Conservation (phyloP, 352 stramenopile genomes). For the Salisapilia sapeloensis region DNA sequence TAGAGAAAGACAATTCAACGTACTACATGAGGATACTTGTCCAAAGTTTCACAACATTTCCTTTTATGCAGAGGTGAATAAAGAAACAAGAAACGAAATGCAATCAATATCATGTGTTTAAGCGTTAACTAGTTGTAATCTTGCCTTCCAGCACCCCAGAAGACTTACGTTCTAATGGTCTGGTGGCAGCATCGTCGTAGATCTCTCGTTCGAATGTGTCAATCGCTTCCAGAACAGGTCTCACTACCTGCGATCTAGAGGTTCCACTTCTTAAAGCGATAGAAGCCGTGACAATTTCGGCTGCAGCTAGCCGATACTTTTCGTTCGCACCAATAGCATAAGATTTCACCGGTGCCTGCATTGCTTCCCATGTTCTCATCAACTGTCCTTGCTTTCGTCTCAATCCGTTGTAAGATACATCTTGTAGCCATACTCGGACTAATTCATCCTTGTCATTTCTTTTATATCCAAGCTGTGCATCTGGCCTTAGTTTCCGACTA, state of each 20-base stretch:
- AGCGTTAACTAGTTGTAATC: too few species aligned
- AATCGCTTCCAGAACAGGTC: too few species aligned
- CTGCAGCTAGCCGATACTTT: slow-evolving; percentile 22
- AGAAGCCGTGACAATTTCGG: slow-evolving; percentile 4
- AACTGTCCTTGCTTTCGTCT: slow-evolving; percentile 6
- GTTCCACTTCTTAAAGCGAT: not conserved
- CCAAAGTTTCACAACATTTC: too few species aligned
- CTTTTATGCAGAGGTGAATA: too few species aligned
- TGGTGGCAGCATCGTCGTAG: too few species aligned
- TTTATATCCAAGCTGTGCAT: slow-evolving; percentile 13
- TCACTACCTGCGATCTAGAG: slow-evolving; percentile 6
- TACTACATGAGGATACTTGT: too few species aligned
- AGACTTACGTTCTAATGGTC: too few species aligned
- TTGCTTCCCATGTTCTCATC: slow-evolving; percentile 48
- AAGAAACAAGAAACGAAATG: too few species aligned
- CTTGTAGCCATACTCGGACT: slow-evolving; percentile 6
- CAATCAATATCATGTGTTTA: too few species aligned
- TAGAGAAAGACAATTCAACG: too few species aligned
- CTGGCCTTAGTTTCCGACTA: slow-evolving; percentile 7
- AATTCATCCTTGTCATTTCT: slow-evolving; percentile 4
- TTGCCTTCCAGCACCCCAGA: too few species aligned
- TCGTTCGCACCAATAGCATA: slow-evolving; percentile 42
- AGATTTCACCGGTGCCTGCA: slow-evolving; percentile 33
- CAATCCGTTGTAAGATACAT: slow-evolving; percentile 1
- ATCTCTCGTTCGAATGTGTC: too few species aligned